Base-by-base conservation (phyloP, 1,139 yeast genomes). In the Arxiozyma bovina region DNA sequence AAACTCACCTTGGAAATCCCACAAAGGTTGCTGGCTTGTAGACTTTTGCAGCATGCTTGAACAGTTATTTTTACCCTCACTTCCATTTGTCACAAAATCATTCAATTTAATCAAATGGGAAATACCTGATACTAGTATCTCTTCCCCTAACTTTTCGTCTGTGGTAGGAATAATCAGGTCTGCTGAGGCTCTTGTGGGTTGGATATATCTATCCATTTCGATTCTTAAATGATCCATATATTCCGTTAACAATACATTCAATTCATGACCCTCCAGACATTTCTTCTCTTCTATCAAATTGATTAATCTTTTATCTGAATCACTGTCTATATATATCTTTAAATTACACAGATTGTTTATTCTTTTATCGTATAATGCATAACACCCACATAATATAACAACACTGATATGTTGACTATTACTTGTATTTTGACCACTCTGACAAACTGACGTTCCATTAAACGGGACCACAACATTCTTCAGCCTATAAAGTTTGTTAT, bases 161-260 rank as follows among this genome's bases (percentile, higher is more conserved):
- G 89, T 90, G 52, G 84, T 74, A 3, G 96, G 96, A 65, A 90
- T 76, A 47, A 90, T 81, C 18, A 89, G 82, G 67, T 90, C 96
- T 1, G 96, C 95, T 58, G 74, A 77, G 57, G 83, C 83, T 68
- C 86, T 85, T 1, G 96, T 88, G 41, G 87, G 89, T 49, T 78
- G 78, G 17, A 90, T 84, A 65, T 78, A 87, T 60, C 83, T 80
- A 58, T 77, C 79, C 85, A 85, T 87, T 64, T 90, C 96, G 4
- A 83, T 80, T 56, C 95, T 77, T n/a, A 90, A 80, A 15, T 77
- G 73, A 50, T 77, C 79, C 60, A 90, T 69, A 66, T 90, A 90
- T 38, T 77, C 66, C 55, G 79, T 78, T 38, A 90, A 69, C 34
- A 88, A 75, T 0, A 69, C 65, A 48, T 80, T 81, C 53, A 87